phyloP scores from a whole-genome alignment of 1,284 basidiomycete genomes.

The Ganoderma sinense region DNA sequence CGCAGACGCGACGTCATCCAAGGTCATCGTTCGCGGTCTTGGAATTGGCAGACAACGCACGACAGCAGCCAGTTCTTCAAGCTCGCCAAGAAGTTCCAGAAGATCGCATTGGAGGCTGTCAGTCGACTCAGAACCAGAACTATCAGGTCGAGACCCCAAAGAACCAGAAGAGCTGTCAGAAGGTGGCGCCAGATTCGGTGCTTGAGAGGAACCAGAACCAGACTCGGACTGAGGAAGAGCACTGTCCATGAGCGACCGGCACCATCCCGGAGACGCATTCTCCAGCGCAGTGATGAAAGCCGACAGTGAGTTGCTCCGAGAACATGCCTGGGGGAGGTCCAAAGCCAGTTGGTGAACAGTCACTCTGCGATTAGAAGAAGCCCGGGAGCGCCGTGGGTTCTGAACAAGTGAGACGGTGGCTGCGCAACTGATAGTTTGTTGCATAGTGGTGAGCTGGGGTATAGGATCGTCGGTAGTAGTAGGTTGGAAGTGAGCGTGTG shows the following conservation, averaged over 20 bases:
- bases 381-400: neutral
- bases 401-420: neutral
- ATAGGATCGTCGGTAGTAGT: neutral
- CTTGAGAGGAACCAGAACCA: neutral
- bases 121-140: neutral
- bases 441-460: neutral
- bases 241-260: constrained; percentile 29
- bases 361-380: constrained; percentile 19
- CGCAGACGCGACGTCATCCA: constrained; percentile 7
- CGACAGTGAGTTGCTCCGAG: constrained; percentile 25
- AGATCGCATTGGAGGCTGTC: constrained; percentile 8
- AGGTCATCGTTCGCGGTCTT: constrained; percentile 1
- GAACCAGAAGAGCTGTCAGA: neutral
- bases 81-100: constrained; percentile 19
- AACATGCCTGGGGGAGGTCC: constrained; percentile 21
- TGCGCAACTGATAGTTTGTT: neutral
- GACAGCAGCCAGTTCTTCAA: constrained; percentile 17
- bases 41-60: constrained; percentile 19
- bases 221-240: constrained; percentile 12
- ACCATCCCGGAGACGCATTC: constrained; percentile 31
- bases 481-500: neutral
- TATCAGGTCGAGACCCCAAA: neutral
- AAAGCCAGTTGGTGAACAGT: constrained; percentile 26
- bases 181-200: neutral
- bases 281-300: constrained; percentile 26